Percentiles rank a stretch among this genome's conserved stretches.
Evolutionary conservation across 805 yeast genomes (phyloP).

Genomic region (Starmerella bombicola): DNA sequence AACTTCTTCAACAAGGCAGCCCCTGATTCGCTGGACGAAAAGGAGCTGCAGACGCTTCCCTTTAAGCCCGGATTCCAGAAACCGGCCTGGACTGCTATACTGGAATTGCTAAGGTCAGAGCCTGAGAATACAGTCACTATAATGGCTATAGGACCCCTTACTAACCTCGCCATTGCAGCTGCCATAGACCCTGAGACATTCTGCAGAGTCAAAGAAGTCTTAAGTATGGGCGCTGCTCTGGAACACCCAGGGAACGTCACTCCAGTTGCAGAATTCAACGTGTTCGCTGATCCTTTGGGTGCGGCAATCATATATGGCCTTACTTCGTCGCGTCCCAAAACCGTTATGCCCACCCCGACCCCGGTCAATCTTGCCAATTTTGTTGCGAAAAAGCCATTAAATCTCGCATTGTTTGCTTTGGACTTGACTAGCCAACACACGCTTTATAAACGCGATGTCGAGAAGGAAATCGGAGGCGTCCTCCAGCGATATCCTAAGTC

Average conservation of each 20-base stretch:
- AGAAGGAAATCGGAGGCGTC: constrained; percentile 15
- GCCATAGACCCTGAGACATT: constrained; percentile 30
- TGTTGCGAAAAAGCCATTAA: constrained; percentile 22
- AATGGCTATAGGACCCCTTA: constrained; percentile 32
- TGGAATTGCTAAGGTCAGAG: constrained; percentile 28
- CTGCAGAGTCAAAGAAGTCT: constrained; percentile 28
- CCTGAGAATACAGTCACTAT: constrained; percentile 31
- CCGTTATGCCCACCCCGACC: constrained; percentile 25
- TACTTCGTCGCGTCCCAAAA: constrained; percentile 25
- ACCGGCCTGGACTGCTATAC: constrained; percentile 30
- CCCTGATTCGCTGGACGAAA: constrained; percentile 8
- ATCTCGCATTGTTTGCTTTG: constrained; percentile 30
- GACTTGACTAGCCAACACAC: constrained; percentile 30
- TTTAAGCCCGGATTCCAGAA: constrained; percentile 24
- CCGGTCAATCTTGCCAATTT: constrained; percentile 10
- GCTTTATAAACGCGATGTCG: constrained; percentile 20
- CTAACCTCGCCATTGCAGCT: constrained; percentile 34
- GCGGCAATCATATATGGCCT: constrained; percentile 31
- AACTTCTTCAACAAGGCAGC: constrained; percentile 20
- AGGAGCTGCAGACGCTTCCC: constrained; percentile 18
- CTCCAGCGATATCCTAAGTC: constrained; percentile 17
- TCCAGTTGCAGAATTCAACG: constrained; percentile 34
- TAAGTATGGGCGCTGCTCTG: constrained; percentile 34
- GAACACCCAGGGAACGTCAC: constrained; percentile 31
- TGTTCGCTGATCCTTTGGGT: constrained; percentile 33